Percentiles rank a stretch among this genome's conserved stretches.
Evolutionary conservation across 352 stramenopile species (phyloP).

Genomic region (Globisporangium orthogonon): DNA sequence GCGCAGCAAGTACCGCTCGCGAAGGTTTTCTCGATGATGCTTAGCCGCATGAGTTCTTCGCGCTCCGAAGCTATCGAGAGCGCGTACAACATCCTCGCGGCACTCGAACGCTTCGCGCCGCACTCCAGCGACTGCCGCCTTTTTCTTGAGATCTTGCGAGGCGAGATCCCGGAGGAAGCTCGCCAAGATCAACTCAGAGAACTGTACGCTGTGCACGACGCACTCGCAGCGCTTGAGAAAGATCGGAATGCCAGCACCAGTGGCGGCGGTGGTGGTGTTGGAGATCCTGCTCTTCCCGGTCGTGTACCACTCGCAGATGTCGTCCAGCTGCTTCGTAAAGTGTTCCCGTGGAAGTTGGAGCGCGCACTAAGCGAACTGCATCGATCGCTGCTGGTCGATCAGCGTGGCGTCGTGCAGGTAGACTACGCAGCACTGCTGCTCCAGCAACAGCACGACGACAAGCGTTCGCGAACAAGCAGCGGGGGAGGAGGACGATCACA

Average conservation of each 20-base stretch:
- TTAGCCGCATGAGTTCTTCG: slow-evolving; percentile 26
- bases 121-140: slow-evolving; percentile 44
- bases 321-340: slow-evolving; percentile 31
- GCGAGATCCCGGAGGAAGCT: slow-evolving; percentile 38
- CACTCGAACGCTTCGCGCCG: slow-evolving; percentile 31
- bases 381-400: slow-evolving; percentile 36
- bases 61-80: slow-evolving; percentile 40
- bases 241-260: slow-evolving; percentile 26
- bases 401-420: slow-evolving; percentile 23
- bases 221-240: slow-evolving; percentile 36
- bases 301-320: slow-evolving; percentile 38
- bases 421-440: slow-evolving; percentile 45
- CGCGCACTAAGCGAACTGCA: slow-evolving; percentile 30
- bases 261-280: neutral
- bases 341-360: slow-evolving; percentile 66
- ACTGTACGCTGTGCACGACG: slow-evolving; percentile 38
- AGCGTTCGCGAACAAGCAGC: neutral
- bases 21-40: slow-evolving; percentile 26
- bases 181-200: slow-evolving; percentile 38
- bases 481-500: neutral
- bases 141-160: slow-evolving; percentile 41
- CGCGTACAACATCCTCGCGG: slow-evolving; percentile 51
- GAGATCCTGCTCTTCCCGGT: slow-evolving; percentile 5
- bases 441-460: slow-evolving; percentile 15
- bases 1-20: slow-evolving; percentile 16